Evolutionary conservation across 2,329 filamentous ascomycete genomes (phyloP).

Genomic region (Ophiocordyceps australis): DNA sequence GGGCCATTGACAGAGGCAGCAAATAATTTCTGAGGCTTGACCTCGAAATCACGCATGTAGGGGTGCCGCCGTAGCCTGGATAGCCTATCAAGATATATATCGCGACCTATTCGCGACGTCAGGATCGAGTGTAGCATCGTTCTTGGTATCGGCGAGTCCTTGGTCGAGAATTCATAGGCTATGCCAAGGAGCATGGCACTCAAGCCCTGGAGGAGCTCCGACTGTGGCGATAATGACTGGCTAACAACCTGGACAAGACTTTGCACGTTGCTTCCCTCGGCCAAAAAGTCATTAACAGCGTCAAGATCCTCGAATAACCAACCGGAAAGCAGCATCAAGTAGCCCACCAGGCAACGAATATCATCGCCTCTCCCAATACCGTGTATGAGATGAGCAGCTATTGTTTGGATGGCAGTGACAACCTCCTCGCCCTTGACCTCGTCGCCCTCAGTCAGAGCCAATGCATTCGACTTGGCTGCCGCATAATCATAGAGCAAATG

Average conservation of each 20-base stretch:
- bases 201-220: slow-evolving; percentile 59
- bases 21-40: slow-evolving; percentile 52
- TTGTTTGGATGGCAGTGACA: slow-evolving; percentile 78
- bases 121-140: slow-evolving; percentile 66
- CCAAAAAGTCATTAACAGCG: slow-evolving; percentile 82
- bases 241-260: slow-evolving; percentile 57
- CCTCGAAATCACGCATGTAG: slow-evolving; percentile 75
- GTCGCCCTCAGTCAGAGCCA: slow-evolving; percentile 77
- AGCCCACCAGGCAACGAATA: slow-evolving; percentile 62
- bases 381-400: slow-evolving; percentile 71
- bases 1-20: slow-evolving; percentile 28
- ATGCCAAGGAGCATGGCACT: slow-evolving; percentile 73
- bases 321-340: slow-evolving; percentile 72
- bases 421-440: slow-evolving; percentile 83
- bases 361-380: slow-evolving; percentile 63
- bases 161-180: slow-evolving; percentile 92
- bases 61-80: slow-evolving; percentile 61
- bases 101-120: slow-evolving; percentile 58
- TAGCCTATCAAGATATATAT: slow-evolving; percentile 73
- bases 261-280: slow-evolving; percentile 84
- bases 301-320: slow-evolving; percentile 90
- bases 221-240: slow-evolving; percentile 38
- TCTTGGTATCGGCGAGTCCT: slow-evolving; percentile 80
- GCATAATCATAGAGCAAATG: slow-evolving; percentile 70
- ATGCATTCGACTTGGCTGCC: slow-evolving; percentile 61